Percentiles rank a stretch among this genome's conserved stretches.
Evolutionary conservation across 345 rosid species (phyloP).

Genomic region (Odontarrhena argentea): DNA sequence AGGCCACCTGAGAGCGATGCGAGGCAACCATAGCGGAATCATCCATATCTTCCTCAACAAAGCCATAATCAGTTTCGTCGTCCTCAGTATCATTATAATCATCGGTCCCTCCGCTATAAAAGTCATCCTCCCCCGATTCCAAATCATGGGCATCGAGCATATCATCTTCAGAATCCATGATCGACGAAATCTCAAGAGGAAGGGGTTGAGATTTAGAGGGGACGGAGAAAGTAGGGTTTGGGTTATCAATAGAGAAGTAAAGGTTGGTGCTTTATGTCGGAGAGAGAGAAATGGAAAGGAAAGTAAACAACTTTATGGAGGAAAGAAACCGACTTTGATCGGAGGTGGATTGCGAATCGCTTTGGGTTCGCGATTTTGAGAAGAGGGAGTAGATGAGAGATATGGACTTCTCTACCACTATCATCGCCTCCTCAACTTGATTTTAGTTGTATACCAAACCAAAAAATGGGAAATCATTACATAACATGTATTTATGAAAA

Average conservation of each 20-base stretch:
- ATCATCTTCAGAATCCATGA: constrained; percentile 76
- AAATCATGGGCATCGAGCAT: constrained; percentile 67
- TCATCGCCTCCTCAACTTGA: too few species aligned
- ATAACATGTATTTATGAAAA: too few species aligned
- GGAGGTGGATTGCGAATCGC: constrained; percentile 19
- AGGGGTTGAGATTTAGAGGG: constrained; percentile 18
- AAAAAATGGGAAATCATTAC: too few species aligned
- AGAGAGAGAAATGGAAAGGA: constrained; percentile 16
- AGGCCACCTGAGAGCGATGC: constrained; percentile 63
- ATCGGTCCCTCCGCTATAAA: constrained; percentile 71
- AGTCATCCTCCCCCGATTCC: constrained; percentile 72
- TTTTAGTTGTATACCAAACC: too few species aligned
- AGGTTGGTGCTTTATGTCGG: constrained; percentile 18
- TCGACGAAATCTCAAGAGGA: neutral
- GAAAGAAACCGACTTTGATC: neutral
- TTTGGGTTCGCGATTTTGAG: constrained; percentile 16
- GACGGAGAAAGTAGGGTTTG: constrained; percentile 35
- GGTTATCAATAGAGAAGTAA: constrained; percentile 8
- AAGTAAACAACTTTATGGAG: constrained; percentile 12
- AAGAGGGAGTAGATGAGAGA: constrained; percentile 3
- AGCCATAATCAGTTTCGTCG: constrained; percentile 50
- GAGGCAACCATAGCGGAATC: constrained; percentile 47
- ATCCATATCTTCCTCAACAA: constrained; percentile 57
- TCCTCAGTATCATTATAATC: constrained; percentile 56
- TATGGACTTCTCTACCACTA: constrained; percentile 21